These are phyloP conservation scores for Penicillium fuscoglaucum DNA, from an alignment of 2,329 filamentous ascomycete species.

Conservation along the genomic window DNA sequence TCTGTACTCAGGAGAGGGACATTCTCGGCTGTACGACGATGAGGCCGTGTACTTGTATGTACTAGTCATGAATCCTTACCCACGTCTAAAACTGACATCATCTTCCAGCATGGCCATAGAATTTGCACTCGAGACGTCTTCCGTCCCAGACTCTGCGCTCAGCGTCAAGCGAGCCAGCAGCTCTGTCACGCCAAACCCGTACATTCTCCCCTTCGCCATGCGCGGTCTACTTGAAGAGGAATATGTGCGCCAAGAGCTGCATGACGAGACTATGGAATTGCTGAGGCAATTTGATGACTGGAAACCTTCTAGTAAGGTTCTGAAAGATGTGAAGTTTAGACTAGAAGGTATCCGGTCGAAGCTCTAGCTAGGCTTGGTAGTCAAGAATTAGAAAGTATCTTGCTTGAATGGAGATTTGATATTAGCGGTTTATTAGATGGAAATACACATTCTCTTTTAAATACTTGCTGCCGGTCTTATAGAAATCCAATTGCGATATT, in stretches of 20 bases:
- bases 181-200: slow-evolving; percentile 66
- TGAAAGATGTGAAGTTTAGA: slow-evolving; percentile 95
- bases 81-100: not conserved
- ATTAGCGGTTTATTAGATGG: not conserved
- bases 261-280: slow-evolving; percentile 73
- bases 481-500: not conserved
- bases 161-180: slow-evolving; percentile 53
- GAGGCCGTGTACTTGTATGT: slow-evolving; percentile 74
- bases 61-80: not conserved
- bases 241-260: slow-evolving; percentile 78
- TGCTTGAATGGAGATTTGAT: not conserved
- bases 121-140: slow-evolving; percentile 71
- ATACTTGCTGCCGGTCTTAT: not conserved
- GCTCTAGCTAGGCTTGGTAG: slow-evolving; percentile 51
- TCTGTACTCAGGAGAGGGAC: slow-evolving; percentile 87
- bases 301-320: slow-evolving; percentile 83
- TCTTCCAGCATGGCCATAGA: slow-evolving; percentile 62
- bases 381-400: slow-evolving; percentile 1
- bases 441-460: not conserved
- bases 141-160: slow-evolving; percentile 50
- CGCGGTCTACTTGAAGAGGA: slow-evolving; percentile 89
- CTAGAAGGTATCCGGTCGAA: slow-evolving; percentile 89
- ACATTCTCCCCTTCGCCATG: slow-evolving; percentile 93
- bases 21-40: slow-evolving; percentile 91
- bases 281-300: slow-evolving; percentile 90